Evolutionary conservation across 176 grass and related monocot species (phyloP).

Genomic region (Eragrostis curvula): DNA sequence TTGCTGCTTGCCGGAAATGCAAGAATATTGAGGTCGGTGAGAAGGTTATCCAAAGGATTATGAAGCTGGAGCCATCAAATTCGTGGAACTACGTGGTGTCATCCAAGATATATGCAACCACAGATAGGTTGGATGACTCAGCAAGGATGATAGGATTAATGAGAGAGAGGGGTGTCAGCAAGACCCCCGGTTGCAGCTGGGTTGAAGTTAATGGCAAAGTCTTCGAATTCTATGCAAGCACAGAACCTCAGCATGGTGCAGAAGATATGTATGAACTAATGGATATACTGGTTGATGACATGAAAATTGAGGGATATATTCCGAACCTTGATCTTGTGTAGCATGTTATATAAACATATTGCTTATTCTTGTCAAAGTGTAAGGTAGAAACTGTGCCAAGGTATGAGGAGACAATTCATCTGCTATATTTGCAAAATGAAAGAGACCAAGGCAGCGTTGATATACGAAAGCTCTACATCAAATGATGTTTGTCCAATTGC

Average conservation of each 20-base stretch:
- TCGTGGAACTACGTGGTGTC: conserved; percentile 89
- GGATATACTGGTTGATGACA: conserved; percentile 59
- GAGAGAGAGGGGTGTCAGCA: conserved; percentile 78
- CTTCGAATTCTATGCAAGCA: conserved; percentile 80
- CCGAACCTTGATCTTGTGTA: conserved; percentile 65
- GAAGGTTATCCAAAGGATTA: conserved; percentile 71
- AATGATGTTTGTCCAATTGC: neutral
- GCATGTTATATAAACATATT: neutral
- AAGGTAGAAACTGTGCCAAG: neutral
- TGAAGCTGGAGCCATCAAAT: conserved; percentile 78
- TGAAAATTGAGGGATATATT: conserved; percentile 75
- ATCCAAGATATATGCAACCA: conserved; percentile 80
- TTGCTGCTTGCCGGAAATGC: conserved; percentile 70
- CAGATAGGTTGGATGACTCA: conserved; percentile 71
- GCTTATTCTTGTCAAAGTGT: neutral
- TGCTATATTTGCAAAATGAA: neutral
- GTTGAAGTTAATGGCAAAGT: conserved; percentile 69
- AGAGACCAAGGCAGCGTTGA: neutral
- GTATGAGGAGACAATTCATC: neutral
- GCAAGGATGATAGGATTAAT: conserved; percentile 82
- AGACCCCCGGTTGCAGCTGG: conserved; percentile 93
- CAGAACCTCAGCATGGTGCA: conserved; percentile 53
- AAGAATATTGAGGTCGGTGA: conserved; percentile 70
- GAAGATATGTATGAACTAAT: conserved; percentile 69
- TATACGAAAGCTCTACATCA: neutral